Percentiles rank a stretch among this genome's conserved stretches.
These are phyloP conservation scores for Miscanthus lutarioriparius DNA, from an alignment of 176 grass and related monocot species.

Conservation along the genomic window DNA sequence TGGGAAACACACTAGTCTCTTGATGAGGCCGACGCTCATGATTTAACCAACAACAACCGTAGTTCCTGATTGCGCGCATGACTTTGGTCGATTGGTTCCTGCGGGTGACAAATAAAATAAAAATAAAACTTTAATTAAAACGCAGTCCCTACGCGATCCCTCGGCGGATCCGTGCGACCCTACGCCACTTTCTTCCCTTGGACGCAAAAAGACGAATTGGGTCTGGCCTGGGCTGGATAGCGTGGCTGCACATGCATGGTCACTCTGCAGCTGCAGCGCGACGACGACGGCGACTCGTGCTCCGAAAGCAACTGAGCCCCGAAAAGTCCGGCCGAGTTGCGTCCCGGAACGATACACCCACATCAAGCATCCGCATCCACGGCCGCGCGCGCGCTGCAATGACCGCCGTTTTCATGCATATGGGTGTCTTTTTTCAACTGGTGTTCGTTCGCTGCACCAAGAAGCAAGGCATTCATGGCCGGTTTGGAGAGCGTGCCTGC, in stretches of 20 bases:
- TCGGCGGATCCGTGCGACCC: background rate
- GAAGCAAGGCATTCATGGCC: background rate
- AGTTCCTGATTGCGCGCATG: background rate
- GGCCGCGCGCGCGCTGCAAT: background rate
- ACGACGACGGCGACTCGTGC: background rate
- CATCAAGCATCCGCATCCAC: background rate
- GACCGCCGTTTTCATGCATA: background rate
- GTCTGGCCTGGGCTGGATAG: background rate
- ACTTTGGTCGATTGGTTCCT: background rate
- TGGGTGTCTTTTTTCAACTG: background rate
- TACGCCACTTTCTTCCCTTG: background rate
- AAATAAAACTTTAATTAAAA: too few species aligned
- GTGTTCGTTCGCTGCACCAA: background rate
- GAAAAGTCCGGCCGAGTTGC: background rate
- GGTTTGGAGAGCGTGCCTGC: background rate
- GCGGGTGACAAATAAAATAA: too few species aligned
- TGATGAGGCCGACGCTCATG: background rate
- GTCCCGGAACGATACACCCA: background rate
- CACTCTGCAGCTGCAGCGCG: too few species aligned
- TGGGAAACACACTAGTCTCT: background rate
- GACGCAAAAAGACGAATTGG: slow-evolving; percentile 5
- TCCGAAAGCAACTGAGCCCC: background rate
- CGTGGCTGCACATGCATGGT: background rate
- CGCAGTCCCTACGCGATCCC: background rate
- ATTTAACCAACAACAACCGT: background rate